Percentiles rank a stretch among this genome's conserved stretches.
These are phyloP conservation scores for Priceomyces carsonii DNA, from an alignment of 805 yeast genomes.

Conservation along the genomic window DNA sequence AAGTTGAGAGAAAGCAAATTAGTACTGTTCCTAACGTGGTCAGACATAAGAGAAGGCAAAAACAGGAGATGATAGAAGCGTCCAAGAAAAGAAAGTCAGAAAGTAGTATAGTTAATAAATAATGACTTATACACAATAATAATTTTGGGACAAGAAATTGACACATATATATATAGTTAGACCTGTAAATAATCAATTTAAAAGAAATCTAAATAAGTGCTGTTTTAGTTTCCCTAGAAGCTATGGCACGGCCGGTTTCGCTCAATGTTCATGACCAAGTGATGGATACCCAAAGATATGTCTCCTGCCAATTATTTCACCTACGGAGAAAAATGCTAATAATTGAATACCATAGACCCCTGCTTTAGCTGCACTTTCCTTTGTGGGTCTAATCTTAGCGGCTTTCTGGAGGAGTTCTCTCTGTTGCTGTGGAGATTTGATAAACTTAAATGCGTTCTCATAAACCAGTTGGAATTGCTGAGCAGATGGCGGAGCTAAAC, in stretches of 20 bases:
- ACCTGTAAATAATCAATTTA: too few species aligned
- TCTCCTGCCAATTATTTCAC: slow-evolving; percentile 97
- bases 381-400: slow-evolving; percentile 48
- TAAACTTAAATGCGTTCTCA: slow-evolving; percentile 40
- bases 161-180: too few species aligned
- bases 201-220: too few species aligned
- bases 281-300: slow-evolving; percentile 84
- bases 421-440: slow-evolving; percentile 54
- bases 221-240: too few species aligned
- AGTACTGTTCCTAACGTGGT: slow-evolving; percentile 80
- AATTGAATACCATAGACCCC: slow-evolving; percentile 81
- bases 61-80: slow-evolving; percentile 71
- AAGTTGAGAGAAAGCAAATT: slow-evolving; percentile 68
- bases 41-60: slow-evolving; percentile 62
- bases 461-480: slow-evolving; percentile 78
- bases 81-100: slow-evolving; percentile 60
- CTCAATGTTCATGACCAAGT: slow-evolving; percentile 43
- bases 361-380: slow-evolving; percentile 61
- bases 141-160: too few species aligned
- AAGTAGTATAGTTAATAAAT: too few species aligned
- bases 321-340: slow-evolving; percentile 87
- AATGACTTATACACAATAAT: too few species aligned
- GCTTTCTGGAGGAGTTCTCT: slow-evolving; percentile 50
- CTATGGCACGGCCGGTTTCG: too few species aligned
- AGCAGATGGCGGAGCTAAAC: slow-evolving; percentile 84